Conservation (phyloP, 352 stramenopile species). For the Discostella stelligera region DNA sequence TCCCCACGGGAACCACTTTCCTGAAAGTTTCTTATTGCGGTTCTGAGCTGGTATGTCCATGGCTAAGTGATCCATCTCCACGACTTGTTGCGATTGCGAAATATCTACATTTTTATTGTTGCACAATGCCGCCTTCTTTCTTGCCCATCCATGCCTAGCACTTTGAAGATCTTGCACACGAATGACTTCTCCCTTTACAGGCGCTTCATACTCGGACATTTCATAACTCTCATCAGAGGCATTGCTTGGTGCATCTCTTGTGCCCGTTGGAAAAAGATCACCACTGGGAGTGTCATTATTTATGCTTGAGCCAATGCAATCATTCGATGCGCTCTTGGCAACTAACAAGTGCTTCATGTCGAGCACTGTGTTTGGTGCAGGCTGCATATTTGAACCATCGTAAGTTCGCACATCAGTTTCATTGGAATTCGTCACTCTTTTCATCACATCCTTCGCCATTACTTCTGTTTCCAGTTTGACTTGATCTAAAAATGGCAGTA, state of each 20-base stretch:
- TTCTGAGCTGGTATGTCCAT: background rate
- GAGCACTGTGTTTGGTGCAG: background rate
- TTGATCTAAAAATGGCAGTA: conserved; percentile 30
- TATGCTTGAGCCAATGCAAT: background rate
- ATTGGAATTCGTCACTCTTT: background rate
- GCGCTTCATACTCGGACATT: background rate
- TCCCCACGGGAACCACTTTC: background rate
- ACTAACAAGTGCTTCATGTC: background rate
- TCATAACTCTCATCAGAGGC: conserved; percentile 1
- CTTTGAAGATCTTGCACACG: background rate
- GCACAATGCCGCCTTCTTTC: background rate
- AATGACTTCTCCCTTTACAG: conserved; percentile 3
- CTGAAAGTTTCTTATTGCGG: no score
- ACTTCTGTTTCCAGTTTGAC: background rate
- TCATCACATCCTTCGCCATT: conserved; percentile 6
- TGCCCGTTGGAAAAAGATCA: background rate
- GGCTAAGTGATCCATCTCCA: background rate
- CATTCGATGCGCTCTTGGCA: background rate
- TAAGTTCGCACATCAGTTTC: background rate
- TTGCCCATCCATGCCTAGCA: conserved; percentile 4
- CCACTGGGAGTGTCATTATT: background rate
- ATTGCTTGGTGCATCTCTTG: conserved; percentile 1
- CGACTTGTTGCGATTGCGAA: background rate
- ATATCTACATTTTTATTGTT: background rate
- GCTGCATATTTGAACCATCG: background rate